Evolutionary conservation across 1,139 yeast species (phyloP).

Genomic region (Pneumocystis oryctolagi): DNA sequence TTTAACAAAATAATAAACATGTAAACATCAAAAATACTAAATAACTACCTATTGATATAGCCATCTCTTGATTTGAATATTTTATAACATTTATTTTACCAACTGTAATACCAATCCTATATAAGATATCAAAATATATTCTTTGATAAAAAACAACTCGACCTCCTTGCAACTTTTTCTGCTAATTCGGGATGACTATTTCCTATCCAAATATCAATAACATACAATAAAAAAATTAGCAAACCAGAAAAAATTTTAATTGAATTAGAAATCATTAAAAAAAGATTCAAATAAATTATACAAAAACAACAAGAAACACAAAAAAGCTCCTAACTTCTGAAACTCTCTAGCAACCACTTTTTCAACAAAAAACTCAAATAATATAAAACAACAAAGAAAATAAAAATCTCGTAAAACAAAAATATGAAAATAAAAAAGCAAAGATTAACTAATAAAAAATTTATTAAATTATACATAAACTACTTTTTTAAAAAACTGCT

Average conservation of each 20-base stretch:
- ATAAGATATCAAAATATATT: not conserved
- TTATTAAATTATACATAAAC: not conserved
- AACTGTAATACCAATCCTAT: conserved; percentile 12
- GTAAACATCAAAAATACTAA: not conserved
- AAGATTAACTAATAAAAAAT: not conserved
- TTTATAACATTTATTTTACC: conserved; percentile 13
- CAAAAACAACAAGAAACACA: not conserved
- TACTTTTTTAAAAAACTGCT: conserved; percentile 64
- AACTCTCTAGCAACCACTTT: not conserved
- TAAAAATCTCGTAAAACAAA: not conserved
- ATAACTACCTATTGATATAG: not conserved
- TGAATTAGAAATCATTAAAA: conserved; percentile 9
- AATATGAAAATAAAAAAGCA: not conserved
- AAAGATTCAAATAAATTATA: not conserved
- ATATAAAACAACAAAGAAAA: not conserved
- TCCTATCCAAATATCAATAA: not conserved
- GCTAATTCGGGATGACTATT: conserved; percentile 14
- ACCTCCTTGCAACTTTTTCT: conserved; percentile 13
- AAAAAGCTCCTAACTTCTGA: not conserved
- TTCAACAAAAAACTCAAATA: not conserved
- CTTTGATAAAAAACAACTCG: not conserved
- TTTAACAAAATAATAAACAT: conserved; percentile 25
- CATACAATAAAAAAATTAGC: not conserved
- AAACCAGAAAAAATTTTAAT: conserved; percentile 14
- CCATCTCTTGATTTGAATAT: conserved; percentile 60